A percentile compares a stretch with the other conserved stretches of the same genome.
phyloP scores from a whole-genome alignment of 73 alveolate genomes.

The Stentor coeruleus region DNA sequence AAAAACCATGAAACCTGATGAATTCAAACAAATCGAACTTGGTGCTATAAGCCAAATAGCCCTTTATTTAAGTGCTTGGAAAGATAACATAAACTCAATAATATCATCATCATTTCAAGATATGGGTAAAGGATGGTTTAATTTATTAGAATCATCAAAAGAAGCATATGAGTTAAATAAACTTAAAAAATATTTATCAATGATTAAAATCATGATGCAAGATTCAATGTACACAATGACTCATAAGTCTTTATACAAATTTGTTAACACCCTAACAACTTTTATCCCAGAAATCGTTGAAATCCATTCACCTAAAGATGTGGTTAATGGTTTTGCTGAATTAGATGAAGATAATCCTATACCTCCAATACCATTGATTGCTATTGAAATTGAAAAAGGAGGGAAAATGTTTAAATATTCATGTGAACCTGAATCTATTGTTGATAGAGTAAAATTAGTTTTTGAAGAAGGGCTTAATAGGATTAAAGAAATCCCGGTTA shows the following conservation, averaged over 20 bases:
- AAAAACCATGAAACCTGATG: background rate
- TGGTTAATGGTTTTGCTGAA: background rate
- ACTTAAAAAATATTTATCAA: no score
- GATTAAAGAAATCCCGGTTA: background rate
- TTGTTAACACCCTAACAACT: background rate
- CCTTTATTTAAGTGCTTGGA: background rate
- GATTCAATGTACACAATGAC: background rate
- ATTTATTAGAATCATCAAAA: background rate
- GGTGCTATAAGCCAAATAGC: background rate
- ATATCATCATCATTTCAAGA: background rate
- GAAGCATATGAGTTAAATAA: background rate
- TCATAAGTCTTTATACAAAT: background rate
- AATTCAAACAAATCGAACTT: no score
- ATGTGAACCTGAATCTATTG: background rate
- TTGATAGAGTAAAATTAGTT: background rate
- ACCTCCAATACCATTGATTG: background rate
- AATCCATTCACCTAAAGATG: background rate
- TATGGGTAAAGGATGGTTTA: background rate
- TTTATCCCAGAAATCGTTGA: background rate
- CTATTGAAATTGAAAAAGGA: background rate
- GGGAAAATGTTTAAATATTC: background rate
- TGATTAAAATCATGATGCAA: background rate
- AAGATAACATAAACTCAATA: background rate
- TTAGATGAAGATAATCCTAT: background rate
- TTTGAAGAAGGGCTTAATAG: background rate